phyloP scores from a whole-genome alignment of 805 yeast genomes.

The Dipodascus albidus region DNA sequence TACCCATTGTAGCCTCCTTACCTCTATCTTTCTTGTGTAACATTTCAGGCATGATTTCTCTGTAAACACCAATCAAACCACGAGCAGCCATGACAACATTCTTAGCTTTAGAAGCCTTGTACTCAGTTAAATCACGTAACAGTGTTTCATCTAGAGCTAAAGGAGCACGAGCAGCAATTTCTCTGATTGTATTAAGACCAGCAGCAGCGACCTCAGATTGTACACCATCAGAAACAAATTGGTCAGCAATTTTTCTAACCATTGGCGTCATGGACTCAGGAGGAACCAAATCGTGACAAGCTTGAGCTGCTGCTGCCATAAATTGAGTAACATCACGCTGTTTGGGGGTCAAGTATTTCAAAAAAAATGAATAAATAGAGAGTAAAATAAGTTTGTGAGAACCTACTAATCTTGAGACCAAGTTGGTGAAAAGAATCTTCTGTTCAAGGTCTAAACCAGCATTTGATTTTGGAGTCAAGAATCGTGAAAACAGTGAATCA shows the following conservation, averaged over 20 bases:
- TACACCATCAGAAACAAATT: slow-evolving; percentile 96
- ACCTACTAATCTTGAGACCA: slow-evolving; percentile 83
- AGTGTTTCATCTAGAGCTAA: slow-evolving; percentile 82
- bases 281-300: slow-evolving; percentile 93
- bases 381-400: slow-evolving; percentile 85
- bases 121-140: slow-evolving; percentile 80
- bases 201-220: slow-evolving; percentile 97
- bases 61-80: slow-evolving; percentile 68
- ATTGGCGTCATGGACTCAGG: slow-evolving; percentile 79
- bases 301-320: slow-evolving; percentile 95
- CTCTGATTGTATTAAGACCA: slow-evolving; percentile 91
- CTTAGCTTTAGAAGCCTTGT: slow-evolving; percentile 88
- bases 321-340: slow-evolving; percentile 90
- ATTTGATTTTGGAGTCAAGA: slow-evolving; percentile 49
- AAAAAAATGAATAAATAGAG: slow-evolving; percentile 79
- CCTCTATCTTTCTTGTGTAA: slow-evolving; percentile 85
- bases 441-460: slow-evolving; percentile 77
- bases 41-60: slow-evolving; percentile 97
- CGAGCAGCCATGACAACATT: slow-evolving; percentile 93
- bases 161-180: slow-evolving; percentile 87
- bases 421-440: slow-evolving; percentile 76
- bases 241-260: slow-evolving; percentile 89
- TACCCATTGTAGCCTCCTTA: slow-evolving; percentile 74
- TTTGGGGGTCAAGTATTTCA: slow-evolving; percentile 87
- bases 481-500: slow-evolving; percentile 63